Conservation (phyloP, 805 yeast species). For the Pichia membranifaciens region DNA sequence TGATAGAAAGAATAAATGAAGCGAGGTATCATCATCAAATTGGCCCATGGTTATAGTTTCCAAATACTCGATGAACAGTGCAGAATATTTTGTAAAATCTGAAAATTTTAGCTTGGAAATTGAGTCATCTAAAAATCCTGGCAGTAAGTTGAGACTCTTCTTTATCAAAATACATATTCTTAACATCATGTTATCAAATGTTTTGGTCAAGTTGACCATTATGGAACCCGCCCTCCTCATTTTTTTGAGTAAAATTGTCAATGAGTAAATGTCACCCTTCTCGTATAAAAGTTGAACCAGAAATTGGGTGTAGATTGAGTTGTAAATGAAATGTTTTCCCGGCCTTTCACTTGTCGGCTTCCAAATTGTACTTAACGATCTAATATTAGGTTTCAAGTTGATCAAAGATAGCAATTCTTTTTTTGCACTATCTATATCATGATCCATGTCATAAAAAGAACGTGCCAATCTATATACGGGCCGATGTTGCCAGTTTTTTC, state of each 20-base stretch:
- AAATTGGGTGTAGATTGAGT: constrained; percentile 60
- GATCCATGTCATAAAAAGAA: constrained; percentile 49
- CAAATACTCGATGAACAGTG: constrained; percentile 25
- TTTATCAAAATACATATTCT: constrained; percentile 48
- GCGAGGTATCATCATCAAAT: constrained; percentile 34
- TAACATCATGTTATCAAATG: constrained; percentile 62
- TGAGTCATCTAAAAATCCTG: constrained; percentile 45
- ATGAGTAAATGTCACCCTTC: constrained; percentile 50
- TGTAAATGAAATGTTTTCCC: constrained; percentile 85
- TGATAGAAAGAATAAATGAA: constrained; percentile 38
- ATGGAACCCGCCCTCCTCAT: constrained; percentile 74
- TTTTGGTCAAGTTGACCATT: constrained; percentile 56
- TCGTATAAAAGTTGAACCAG: constrained; percentile 50
- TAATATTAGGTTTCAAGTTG: constrained; percentile 58
- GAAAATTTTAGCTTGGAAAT: constrained; percentile 41
- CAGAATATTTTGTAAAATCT: constrained; percentile 37
- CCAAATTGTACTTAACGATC: constrained; percentile 82
- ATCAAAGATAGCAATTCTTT: constrained; percentile 60
- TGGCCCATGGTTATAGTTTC: constrained; percentile 31
- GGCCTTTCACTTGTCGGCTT: constrained; percentile 88
- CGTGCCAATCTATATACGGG: constrained; percentile 69
- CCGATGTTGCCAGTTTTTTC: constrained; percentile 87
- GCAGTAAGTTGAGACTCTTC: constrained; percentile 36
- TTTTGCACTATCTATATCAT: constrained; percentile 49
- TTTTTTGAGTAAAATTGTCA: constrained; percentile 60